phyloP scores from a whole-genome alignment of 192 early-diverging fungal genomes.

The Phycomyces blakesleeanus region DNA sequence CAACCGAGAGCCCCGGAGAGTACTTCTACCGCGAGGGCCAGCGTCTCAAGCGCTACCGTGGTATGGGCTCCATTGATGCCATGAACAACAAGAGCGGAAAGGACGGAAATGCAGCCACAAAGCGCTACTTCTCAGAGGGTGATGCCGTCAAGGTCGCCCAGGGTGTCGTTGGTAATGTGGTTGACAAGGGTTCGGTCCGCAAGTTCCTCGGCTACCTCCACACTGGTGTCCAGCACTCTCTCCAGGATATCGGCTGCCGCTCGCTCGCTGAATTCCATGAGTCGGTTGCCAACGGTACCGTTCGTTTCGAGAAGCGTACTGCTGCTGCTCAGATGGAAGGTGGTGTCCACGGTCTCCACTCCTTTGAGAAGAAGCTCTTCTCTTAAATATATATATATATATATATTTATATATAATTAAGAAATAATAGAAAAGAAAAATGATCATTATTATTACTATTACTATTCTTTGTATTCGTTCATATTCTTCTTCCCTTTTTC shows the following conservation, averaged over 20 bases:
- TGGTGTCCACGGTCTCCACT: constrained; percentile 88
- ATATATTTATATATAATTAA: no score
- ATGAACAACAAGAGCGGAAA: constrained; percentile 72
- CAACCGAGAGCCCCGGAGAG: constrained; percentile 92
- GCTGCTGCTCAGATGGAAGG: constrained; percentile 95
- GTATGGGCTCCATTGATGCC: constrained; percentile 98
- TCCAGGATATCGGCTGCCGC: constrained; percentile 93
- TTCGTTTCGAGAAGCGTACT: constrained; percentile 94
- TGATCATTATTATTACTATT: no score
- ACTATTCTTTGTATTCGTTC: no score
- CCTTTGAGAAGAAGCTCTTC: constrained; percentile 78
- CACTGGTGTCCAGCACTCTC: constrained; percentile 92
- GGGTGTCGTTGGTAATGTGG: constrained; percentile 94
- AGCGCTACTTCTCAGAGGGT: constrained; percentile 96
- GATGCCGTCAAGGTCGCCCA: constrained; percentile 98
- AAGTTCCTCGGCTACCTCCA: constrained; percentile 90
- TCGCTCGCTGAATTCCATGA: constrained; percentile 65
- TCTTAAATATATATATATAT: background rate
- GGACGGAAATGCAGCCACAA: constrained; percentile 70
- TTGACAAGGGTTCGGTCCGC: constrained; percentile 95
- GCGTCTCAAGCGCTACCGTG: constrained; percentile 97
- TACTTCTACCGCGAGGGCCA: constrained; percentile 98
- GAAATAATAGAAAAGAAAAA: no score
- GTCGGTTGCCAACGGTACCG: constrained; percentile 61
- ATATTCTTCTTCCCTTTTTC: no score